Base-by-base conservation (phyloP, 208 protist species). In the Porcisia hertigi region DNA sequence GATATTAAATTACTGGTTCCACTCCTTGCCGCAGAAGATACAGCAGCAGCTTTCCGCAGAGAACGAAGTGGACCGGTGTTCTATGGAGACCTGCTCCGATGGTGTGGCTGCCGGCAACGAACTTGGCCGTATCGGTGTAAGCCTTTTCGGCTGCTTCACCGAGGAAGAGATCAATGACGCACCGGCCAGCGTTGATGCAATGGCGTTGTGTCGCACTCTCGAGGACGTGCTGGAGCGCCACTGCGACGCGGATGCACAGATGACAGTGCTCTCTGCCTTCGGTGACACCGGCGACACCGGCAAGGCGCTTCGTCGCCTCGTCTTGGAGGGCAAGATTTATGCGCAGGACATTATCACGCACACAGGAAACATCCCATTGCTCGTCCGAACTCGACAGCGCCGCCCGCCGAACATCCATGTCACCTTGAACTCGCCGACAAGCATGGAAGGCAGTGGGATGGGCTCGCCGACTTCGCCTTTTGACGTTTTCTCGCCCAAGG, bases 1-100 rank as follows among this genome's bases (percentile, higher is more conserved):
- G 6, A 92, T 94, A 77, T 65, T 92, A 1, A 72, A 67, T n/a
- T 94, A 88, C 79, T 96, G 92, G 92, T 94, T 94, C 66, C 71
- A 73, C 67, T 79, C 83, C 20, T 76, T 96, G 16, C 90, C 90
- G 4, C 41, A 71, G 20, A 71, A 49, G 14, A 82, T 81, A 39
- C 83, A 86, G 88, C 20, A 80, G 43, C 72, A 80, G 41, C 73
- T 96, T 41, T 63, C 72, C 3, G 67, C 72, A 34, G 69, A 87
- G 47, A 85, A 80, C 52, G 80, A 90, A 66, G 53, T 92, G 0
- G 89, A 92, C 23, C 74, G 79, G 2, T 84, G 83, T 59, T 92
- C 87, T 30, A 80, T 85, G 23, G 86, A 85, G 64, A 86, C 88
- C 30, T 79, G 75, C 6, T 71, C 78, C 18, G 88, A 87, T 47